Evolutionary conservation across 192 early-diverging fungal species (phyloP).

Genomic region (Paraglomus occultum): DNA sequence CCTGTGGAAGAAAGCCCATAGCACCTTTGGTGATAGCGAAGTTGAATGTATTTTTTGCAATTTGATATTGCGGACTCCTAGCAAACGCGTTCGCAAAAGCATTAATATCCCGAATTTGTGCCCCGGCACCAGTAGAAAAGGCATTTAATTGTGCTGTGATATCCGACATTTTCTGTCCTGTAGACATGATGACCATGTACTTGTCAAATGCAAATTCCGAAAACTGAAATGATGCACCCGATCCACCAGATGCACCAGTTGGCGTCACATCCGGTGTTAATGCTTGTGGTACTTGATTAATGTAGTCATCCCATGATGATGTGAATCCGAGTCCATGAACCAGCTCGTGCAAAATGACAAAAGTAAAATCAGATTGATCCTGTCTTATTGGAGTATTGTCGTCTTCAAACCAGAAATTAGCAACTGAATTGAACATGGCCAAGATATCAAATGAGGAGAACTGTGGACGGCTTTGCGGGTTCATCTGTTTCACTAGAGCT

Average conservation of each 20-base stretch:
- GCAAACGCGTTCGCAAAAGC: not conserved
- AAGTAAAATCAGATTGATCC: constrained; percentile 41
- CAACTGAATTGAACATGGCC: constrained; percentile 38
- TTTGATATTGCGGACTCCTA: constrained; percentile 19
- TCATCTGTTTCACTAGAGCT: constrained; percentile 41
- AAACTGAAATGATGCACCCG: not conserved
- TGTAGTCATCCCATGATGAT: constrained; percentile 33
- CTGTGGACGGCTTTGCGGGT: constrained; percentile 1
- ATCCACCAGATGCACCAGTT: too few relatives aligned
- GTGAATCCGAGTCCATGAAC: constrained; percentile 48
- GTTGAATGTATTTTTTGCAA: not conserved
- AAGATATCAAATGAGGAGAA: constrained; percentile 38
- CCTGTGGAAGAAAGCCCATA: constrained; percentile 21
- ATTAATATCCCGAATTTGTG: not conserved
- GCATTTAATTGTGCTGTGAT: not conserved
- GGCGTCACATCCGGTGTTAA: constrained; percentile 32
- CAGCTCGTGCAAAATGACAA: constrained; percentile 41
- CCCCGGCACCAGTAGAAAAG: not conserved
- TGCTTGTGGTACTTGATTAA: constrained; percentile 16
- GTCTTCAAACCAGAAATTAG: constrained; percentile 37
- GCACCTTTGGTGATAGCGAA: constrained; percentile 1
- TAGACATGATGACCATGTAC: constrained; percentile 23
- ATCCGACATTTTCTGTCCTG: not conserved
- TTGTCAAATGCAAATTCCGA: constrained; percentile 26
- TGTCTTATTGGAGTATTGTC: not conserved